Base-by-base conservation (phyloP, 352 stramenopile species). In the Thalassiosira hispida region DNA sequence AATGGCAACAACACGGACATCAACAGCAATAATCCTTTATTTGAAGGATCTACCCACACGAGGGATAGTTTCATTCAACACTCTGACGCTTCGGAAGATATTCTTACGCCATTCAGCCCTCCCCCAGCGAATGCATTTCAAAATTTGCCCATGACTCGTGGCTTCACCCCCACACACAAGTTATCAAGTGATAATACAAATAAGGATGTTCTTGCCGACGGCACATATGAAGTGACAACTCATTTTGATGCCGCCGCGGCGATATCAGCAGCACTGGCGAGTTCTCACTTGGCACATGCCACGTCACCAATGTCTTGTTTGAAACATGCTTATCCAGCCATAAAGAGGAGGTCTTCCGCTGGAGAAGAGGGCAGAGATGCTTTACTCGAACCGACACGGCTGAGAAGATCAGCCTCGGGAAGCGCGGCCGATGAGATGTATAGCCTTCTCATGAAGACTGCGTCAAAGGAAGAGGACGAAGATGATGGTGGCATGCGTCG, bases 141-240 rank as follows among this genome's bases (percentile, higher is more conserved):
- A 52, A 86, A 86, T 66, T 33, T 86, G 8, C 79, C 79, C 40
- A 86, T 86, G 73, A 63, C 55, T 18, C 67, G 79, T 47, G 67
- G 79, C 25, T 57, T 81, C 35, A 23, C 62, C 14, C 23, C 63
- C 16, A 55, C 73, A 35, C 35, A 72, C 12, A 66, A 49, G 56
- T 60, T 44, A 42, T 46, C 25, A 25, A 35, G n/a, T 23, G 2
- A 53, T 53, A 27, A 27, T 27, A 18, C 31, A n/a, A 51, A 23
- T 9, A 18, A 31, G 14, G 70, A 49, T 42, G 49, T 47, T 11
- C n/a, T 70, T 23, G 11, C 42, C 1, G 40, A 47, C 3, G 63
- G 61, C 2, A 70, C 64, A 51, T 66, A 70, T 16, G 70, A 84
- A 40, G 70, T 84, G 3, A 80, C 70, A 16, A 73, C 73, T 73